A percentile compares a stretch with the other conserved stretches of the same genome.
Evolutionary conservation across 108 stramenopile genomes (phyloP).

Genomic region (Phaeodactylum tricornutum): DNA sequence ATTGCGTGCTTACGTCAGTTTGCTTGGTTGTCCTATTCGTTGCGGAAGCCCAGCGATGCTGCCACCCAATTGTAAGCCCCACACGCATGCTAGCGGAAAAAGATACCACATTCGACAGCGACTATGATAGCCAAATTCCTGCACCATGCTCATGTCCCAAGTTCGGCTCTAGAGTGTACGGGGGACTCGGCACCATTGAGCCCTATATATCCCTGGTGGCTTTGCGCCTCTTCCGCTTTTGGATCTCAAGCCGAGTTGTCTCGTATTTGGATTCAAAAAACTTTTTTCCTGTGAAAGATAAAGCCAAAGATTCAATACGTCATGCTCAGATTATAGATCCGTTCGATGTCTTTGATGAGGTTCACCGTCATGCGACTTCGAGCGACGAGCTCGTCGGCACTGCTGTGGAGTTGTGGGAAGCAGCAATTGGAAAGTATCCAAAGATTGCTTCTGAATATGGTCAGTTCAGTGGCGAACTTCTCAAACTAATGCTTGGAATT

Average conservation of each 20-base stretch:
- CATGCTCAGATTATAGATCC: no score
- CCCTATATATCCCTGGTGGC: constrained; percentile 59
- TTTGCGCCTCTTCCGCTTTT: constrained; percentile 50
- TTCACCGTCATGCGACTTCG: no score
- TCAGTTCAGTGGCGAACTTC: constrained; percentile 59
- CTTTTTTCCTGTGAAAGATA: no score
- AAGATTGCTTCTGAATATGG: constrained; percentile 66
- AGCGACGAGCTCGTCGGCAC: constrained; percentile 19
- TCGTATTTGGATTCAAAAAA: no score
- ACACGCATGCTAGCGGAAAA: background rate
- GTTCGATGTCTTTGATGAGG: no score
- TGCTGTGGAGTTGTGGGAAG: constrained; percentile 59
- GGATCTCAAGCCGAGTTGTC: constrained; percentile 19
- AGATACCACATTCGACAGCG: no score
- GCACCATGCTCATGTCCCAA: constrained; percentile 22
- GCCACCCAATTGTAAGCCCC: no score
- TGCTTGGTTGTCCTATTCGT: constrained; percentile 49
- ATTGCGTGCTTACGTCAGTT: constrained; percentile 30
- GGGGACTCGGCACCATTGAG: constrained; percentile 70
- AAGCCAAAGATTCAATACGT: no score
- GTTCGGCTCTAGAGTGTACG: constrained; percentile 51
- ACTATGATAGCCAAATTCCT: no score
- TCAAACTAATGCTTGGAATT: constrained; percentile 82
- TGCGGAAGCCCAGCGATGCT: constrained; percentile 62
- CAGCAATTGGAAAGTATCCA: constrained; percentile 51